Base-by-base conservation (phyloP, 495 filamentous ascomycete genomes). In the Penicillium malachiteum region DNA sequence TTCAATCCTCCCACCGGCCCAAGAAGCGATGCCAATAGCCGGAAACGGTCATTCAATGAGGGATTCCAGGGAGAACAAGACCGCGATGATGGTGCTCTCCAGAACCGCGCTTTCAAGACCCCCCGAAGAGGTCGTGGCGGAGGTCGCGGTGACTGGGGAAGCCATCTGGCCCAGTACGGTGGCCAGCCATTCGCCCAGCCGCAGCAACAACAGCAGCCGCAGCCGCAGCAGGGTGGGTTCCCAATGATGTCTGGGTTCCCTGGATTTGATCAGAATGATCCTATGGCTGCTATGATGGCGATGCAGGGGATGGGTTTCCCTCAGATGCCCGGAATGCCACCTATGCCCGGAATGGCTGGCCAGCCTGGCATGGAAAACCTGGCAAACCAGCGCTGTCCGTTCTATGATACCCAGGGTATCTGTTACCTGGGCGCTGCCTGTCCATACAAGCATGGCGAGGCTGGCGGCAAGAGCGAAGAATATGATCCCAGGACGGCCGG, bases 381-480 rank as follows among this genome's bases (percentile, higher is more conserved):
- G 50, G 66, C 49, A 51, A 74, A 72, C 52, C 76, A 84, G 65
- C 79, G 87, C 54, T 97, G 93, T 64, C 84, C 85, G 41, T 91
- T 96, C 67, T 97, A 91, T 66, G 92, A 97, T 57, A 84, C 80
- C 1, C 91, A 92, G 59, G 94, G 94, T 0, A 95, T 87, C 58
- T 97, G 93, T 63, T 83, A 88, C 33, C 71, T 87, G 45, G 91
- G 91, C 3, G 80, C 79, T 53, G 84, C 81, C 41, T 97, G 93
- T 68, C 86, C 80, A 5, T 97, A 88, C 59, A 86, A 94, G 65
- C 93, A 97, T 64, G 88, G 85, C n/a, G 80, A 86, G 16, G 72
- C 80, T 42, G 79, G 83, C 21, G 76, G 80, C 68, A 75, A 81
- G 49, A 71, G 71, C 35, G 72, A 78, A 87, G 92, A 96, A 74